A percentile compares a stretch with the other conserved stretches of the same genome.
Conservation (phyloP, 192 early-diverging fungal species). For the Umbelopsis isabellina region DNA sequence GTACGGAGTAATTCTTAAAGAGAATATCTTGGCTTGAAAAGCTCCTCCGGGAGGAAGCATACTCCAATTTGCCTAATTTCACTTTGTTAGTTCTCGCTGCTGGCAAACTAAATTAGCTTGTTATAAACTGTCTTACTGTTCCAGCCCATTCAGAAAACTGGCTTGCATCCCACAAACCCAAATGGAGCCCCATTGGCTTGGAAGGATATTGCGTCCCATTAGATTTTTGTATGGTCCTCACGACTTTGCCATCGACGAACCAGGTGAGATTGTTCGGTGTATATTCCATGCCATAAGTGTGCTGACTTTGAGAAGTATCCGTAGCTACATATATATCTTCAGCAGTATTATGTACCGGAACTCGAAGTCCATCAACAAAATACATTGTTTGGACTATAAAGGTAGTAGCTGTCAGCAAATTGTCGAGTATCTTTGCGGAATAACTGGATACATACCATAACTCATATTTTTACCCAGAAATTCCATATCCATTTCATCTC, state of each 20-base stretch:
- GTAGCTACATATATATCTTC: slow-evolving; percentile 43
- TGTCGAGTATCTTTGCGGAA: too few relatives aligned
- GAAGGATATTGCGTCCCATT: slow-evolving; percentile 22
- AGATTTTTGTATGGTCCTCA: slow-evolving; percentile 49
- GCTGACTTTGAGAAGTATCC: slow-evolving; percentile 50
- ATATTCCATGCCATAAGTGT: slow-evolving; percentile 64
- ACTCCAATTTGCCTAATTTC: background rate
- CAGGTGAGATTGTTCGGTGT: slow-evolving; percentile 57
- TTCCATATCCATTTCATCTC: slow-evolving; percentile 68
- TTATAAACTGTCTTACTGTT: background rate
- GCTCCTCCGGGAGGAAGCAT: background rate
- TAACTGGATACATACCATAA: slow-evolving; percentile 27
- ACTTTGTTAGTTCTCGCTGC: too few relatives aligned
- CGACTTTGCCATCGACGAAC: slow-evolving; percentile 53
- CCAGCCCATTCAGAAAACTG: slow-evolving; percentile 9
- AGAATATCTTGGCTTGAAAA: background rate
- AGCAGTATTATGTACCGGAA: slow-evolving; percentile 35
- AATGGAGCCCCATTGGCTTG: slow-evolving; percentile 5
- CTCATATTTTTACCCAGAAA: slow-evolving; percentile 60
- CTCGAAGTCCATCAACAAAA: slow-evolving; percentile 52
- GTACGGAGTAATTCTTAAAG: background rate
- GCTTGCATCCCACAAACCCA: slow-evolving; percentile 23
- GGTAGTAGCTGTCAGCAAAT: too few relatives aligned
- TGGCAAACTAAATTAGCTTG: too few relatives aligned
- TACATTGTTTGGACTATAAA: slow-evolving; percentile 51